Evolutionary conservation across 331 rosid genomes (phyloP).

Genomic region (Acacia pycnantha): DNA sequence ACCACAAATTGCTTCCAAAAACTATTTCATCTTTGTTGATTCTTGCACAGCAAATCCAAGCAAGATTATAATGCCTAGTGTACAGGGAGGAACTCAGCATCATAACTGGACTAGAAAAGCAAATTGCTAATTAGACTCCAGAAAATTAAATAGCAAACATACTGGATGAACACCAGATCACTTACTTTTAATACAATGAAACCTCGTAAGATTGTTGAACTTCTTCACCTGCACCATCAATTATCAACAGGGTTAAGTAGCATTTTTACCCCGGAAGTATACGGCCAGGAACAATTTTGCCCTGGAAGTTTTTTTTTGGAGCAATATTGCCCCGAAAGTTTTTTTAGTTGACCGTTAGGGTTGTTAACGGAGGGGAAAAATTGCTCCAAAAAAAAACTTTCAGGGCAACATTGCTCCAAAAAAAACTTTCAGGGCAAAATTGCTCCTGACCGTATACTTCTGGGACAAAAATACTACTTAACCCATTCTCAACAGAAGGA

Average conservation of each 20-base stretch:
- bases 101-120: neutral
- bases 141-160: neutral
- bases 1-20: neutral
- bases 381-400: no score
- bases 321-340: no score
- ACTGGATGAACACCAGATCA: neutral
- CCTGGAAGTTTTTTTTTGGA: no score
- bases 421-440: no score
- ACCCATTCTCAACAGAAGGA: neutral
- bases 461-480: no score
- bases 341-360: no score
- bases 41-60: neutral
- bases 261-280: no score
- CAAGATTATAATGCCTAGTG: neutral
- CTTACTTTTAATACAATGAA: neutral
- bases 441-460: no score
- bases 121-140: neutral
- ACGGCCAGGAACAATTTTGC: no score
- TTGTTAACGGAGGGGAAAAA: no score
- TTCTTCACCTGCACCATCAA: conserved; percentile 13
- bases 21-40: neutral
- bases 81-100: neutral
- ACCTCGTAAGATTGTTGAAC: neutral
- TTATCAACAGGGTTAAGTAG: no score
- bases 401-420: no score